A percentile compares a stretch with the other conserved stretches of the same genome.
Evolutionary conservation across 441 rosid species (phyloP).

Genomic region (Codiaeum variegatum): DNA sequence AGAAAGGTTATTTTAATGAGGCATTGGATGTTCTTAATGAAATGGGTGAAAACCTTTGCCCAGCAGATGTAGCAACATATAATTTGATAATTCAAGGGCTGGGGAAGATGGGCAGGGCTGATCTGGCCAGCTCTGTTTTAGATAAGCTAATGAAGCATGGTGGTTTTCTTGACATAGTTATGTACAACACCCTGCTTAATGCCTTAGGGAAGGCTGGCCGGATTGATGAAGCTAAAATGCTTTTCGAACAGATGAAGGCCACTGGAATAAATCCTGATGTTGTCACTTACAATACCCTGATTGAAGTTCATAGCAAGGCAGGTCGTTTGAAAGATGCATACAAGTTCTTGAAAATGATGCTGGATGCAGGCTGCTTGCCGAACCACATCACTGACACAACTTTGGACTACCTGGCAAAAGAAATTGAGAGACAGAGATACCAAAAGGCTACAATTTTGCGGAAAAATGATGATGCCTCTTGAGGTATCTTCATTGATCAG

Average conservation of each 20-base stretch:
- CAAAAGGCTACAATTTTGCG: constrained; percentile 45
- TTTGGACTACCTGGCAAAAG: constrained; percentile 67
- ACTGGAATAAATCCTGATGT: constrained; percentile 74
- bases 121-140: constrained; percentile 61
- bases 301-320: constrained; percentile 76
- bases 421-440: constrained; percentile 47
- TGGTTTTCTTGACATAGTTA: constrained; percentile 72
- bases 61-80: constrained; percentile 69
- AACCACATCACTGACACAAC: constrained; percentile 82
- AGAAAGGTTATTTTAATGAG: constrained; percentile 64
- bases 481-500: constrained; percentile 23
- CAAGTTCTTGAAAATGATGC: constrained; percentile 61
- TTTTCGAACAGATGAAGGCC: constrained; percentile 71
- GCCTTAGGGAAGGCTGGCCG: constrained; percentile 36
- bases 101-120: constrained; percentile 83
- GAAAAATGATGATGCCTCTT: constrained; percentile 28
- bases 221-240: constrained; percentile 53
- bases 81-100: constrained; percentile 77
- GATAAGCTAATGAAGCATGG: constrained; percentile 68
- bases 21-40: constrained; percentile 63
- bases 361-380: constrained; percentile 71
- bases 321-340: constrained; percentile 70
- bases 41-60: constrained; percentile 67
- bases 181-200: constrained; percentile 59
- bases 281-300: constrained; percentile 74